Evolutionary conservation across 805 yeast species (phyloP).

Genomic region (Myxozyma kluyveri): DNA sequence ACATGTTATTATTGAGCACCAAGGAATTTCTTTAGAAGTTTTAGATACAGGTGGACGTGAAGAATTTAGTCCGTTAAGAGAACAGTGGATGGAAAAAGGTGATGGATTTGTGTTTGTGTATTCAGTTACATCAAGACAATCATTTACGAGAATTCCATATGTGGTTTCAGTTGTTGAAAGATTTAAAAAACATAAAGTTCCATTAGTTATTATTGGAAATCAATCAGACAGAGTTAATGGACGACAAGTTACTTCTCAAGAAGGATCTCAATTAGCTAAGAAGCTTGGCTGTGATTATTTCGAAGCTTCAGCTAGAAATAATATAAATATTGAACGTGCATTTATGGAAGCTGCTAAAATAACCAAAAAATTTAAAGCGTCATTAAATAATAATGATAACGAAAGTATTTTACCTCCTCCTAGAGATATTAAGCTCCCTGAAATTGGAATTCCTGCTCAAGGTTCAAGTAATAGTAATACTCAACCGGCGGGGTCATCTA

Average conservation of each 20-base stretch:
- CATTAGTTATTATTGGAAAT: slow-evolving; percentile 88
- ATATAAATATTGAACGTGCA: slow-evolving; percentile 86
- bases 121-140: slow-evolving; percentile 71
- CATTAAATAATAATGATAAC: no score
- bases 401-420: no score
- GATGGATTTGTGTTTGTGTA: slow-evolving; percentile 87
- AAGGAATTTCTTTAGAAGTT: slow-evolving; percentile 80
- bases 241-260: slow-evolving; percentile 49
- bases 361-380: background rate
- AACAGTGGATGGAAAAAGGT: slow-evolving; percentile 65
- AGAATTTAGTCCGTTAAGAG: slow-evolving; percentile 95
- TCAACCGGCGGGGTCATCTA: no score
- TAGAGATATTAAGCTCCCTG: no score
- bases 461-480: no score
- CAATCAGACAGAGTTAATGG: slow-evolving; percentile 80
- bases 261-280: slow-evolving; percentile 68
- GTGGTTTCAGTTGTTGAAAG: slow-evolving; percentile 80
- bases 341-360: slow-evolving; percentile 69
- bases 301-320: slow-evolving; percentile 89
- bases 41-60: slow-evolving; percentile 94
- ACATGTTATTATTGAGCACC: slow-evolving; percentile 82
- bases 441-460: no score
- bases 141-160: slow-evolving; percentile 73
- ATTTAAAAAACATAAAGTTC: slow-evolving; percentile 73
- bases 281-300: slow-evolving; percentile 87